phyloP scores from a whole-genome alignment of 805 yeast genomes.

The Maudiozyma pseudohumilis region DNA sequence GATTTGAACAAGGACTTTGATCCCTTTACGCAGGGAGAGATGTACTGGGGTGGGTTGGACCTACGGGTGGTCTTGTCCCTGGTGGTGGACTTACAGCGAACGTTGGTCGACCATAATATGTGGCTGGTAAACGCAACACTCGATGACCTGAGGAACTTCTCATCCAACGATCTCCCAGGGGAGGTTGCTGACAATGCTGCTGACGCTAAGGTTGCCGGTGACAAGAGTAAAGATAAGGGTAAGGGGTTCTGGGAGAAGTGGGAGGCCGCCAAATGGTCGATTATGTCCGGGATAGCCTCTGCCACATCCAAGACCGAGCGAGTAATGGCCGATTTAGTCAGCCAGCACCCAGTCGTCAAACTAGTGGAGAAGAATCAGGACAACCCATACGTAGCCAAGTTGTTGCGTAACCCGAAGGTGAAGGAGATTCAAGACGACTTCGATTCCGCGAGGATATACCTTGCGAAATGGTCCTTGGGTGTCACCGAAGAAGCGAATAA shows the following conservation, averaged over 20 bases:
- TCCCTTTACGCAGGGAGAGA: slow-evolving; percentile 50
- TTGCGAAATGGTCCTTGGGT: slow-evolving; percentile 94
- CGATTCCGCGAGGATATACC: slow-evolving; percentile 81
- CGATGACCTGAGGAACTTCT: slow-evolving; percentile 34
- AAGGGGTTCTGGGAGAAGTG: slow-evolving; percentile 16
- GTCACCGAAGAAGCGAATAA: slow-evolving; percentile 85
- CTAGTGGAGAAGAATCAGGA: slow-evolving; percentile 36
- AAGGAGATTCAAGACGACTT: slow-evolving; percentile 72
- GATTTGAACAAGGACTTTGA: slow-evolving; percentile 56
- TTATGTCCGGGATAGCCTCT: slow-evolving; percentile 75
- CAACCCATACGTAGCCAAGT: slow-evolving; percentile 34
- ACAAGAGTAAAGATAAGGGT: neutral
- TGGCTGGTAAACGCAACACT: slow-evolving; percentile 67
- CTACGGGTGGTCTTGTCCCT: slow-evolving; percentile 47
- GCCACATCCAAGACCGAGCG: slow-evolving; percentile 40
- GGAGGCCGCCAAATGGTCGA: slow-evolving; percentile 65
- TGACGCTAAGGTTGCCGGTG: neutral
- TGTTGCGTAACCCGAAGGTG: slow-evolving; percentile 72
- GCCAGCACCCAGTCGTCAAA: slow-evolving; percentile 24
- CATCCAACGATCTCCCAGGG: slow-evolving; percentile 5
- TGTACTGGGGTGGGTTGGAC: slow-evolving; percentile 90
- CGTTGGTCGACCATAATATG: slow-evolving; percentile 63
- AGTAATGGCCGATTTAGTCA: slow-evolving; percentile 16
- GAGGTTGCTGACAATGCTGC: neutral
- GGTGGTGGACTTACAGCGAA: slow-evolving; percentile 53